Evolutionary conservation across 768 basidiomycete genomes (phyloP), one percentile per base, ranked within the genome.

Genomic region (Tubosaeta brunneosetosa): DNA sequence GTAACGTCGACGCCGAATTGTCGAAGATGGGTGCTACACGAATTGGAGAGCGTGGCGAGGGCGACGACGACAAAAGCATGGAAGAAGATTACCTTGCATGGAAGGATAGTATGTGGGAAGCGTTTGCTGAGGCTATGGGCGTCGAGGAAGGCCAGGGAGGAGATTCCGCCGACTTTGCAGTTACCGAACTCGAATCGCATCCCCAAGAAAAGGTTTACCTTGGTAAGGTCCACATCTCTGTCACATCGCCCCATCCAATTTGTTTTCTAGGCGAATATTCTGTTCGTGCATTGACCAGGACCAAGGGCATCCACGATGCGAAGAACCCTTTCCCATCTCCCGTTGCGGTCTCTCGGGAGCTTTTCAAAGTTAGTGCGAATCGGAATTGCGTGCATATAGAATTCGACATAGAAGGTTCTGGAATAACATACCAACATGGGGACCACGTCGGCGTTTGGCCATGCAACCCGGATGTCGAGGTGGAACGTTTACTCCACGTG

Each of bases 41-140:
- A 48, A 88, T 98, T 33, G 94, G 94, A 40, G 85, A 87, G 66
- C 78, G 87, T 36, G 95, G 95, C 10, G 94, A 98, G 71, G 95
- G 95, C 57, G 97, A 99, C 65, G 95, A 99, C 65, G 97, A 99
- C 72, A 97, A 97, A 77, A 93, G 89, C 66, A 97, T 99, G 94
- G 95, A 99, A 69, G 95, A 99, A 74, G 95, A 99, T 70, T 99
- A 98, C 68, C 82, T 99, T 12, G 94, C 91, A 62, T 99, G 95
- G 95, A 99, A 98, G 71, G 95, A 99, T 65, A 80, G 78, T 60
- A 94, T 98, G 94, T 98, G 94, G 90, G 85, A 88, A 16, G 83
- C 84, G 5, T 91, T 98, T 55, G 79, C 93, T n/a, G 68, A 77
- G 50, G 80, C 80, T 19, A 80, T 97, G 80, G 79, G 80, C 48